Percentiles rank a stretch among this genome's conserved stretches.
Evolutionary conservation across 1,284 basidiomycete species (phyloP).

Genomic region (Phellinidium pouzarii): DNA sequence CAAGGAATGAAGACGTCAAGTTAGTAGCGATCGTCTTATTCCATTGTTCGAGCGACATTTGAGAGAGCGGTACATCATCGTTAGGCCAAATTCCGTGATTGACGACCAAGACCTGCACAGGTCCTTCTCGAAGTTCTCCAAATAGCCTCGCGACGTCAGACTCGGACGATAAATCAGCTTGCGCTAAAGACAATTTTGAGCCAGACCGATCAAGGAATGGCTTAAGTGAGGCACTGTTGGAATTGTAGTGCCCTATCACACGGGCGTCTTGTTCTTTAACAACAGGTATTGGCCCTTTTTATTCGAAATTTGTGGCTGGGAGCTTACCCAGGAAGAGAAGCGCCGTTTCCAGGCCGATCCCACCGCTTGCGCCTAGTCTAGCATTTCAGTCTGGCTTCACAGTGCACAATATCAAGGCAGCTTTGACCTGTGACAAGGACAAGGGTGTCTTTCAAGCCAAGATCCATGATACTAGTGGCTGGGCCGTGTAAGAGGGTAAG

Average conservation of each 20-base stretch:
- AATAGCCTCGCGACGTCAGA: conserved; percentile 44
- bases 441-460: conserved; percentile 30
- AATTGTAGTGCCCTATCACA: conserved; percentile 70
- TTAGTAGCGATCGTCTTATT: conserved; percentile 55
- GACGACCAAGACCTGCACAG: conserved; percentile 45
- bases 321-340: conserved; percentile 45
- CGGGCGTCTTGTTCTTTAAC: conserved; percentile 57
- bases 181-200: conserved; percentile 34
- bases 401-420: background rate
- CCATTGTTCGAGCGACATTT: conserved; percentile 64
- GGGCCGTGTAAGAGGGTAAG: no score
- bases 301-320: background rate
- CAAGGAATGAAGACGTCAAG: conserved; percentile 62
- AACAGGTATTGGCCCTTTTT: background rate
- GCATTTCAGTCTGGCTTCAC: background rate
- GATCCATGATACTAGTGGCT: conserved; percentile 25
- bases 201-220: conserved; percentile 34
- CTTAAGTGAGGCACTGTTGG: conserved; percentile 40
- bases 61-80: conserved; percentile 42
- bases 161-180: conserved; percentile 57
- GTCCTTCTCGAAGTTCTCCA: conserved; percentile 26
- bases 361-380: conserved; percentile 57
- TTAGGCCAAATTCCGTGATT: conserved; percentile 58
- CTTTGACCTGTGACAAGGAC: conserved; percentile 31
- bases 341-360: conserved; percentile 56